Evolutionary conservation across 495 filamentous ascomycete genomes (phyloP).

Genomic region (Aspergillus haitiensis): DNA sequence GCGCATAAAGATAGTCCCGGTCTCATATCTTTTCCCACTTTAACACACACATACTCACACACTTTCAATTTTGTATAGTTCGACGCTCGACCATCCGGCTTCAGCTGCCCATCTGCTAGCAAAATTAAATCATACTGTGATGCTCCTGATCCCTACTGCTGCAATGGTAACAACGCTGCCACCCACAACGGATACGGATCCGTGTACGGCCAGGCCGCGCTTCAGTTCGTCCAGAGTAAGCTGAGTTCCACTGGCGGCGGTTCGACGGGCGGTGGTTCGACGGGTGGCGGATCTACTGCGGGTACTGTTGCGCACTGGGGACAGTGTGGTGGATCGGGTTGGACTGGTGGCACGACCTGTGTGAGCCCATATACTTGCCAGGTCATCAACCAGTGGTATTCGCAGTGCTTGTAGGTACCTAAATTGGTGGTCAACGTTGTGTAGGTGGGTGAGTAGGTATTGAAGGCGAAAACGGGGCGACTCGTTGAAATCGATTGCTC

Average conservation of each 20-base stretch:
- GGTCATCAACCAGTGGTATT: slow-evolving; percentile 40
- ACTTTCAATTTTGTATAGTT: slow-evolving; percentile 38
- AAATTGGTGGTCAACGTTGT: too few species aligned
- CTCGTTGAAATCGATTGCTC: too few species aligned
- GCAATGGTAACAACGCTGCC: slow-evolving; percentile 57
- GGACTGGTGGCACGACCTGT: slow-evolving; percentile 37
- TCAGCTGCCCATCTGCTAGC: slow-evolving; percentile 50
- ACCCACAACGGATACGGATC: slow-evolving; percentile 59
- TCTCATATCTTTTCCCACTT: too few species aligned
- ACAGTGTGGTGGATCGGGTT: slow-evolving; percentile 50
- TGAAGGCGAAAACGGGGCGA: too few species aligned
- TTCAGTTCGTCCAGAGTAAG: slow-evolving; percentile 55
- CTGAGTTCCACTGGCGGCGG: slow-evolving; percentile 17
- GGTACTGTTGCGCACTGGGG: slow-evolving; percentile 29
- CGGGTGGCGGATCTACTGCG: too few species aligned
- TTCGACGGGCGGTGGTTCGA: too few species aligned
- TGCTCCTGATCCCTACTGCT: slow-evolving; percentile 62
- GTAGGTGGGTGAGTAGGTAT: too few species aligned
- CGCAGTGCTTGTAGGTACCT: slow-evolving; percentile 35
- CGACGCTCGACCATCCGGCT: slow-evolving; percentile 55
- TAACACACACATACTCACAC: too few species aligned
- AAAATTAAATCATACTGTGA: slow-evolving; percentile 65
- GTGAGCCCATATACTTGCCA: slow-evolving; percentile 42
- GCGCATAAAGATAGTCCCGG: too few species aligned
- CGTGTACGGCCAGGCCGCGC: slow-evolving; percentile 58